These are phyloP conservation scores for Mycena metata DNA, from an alignment of 768 basidiomycete species.

Conservation along the genomic window DNA sequence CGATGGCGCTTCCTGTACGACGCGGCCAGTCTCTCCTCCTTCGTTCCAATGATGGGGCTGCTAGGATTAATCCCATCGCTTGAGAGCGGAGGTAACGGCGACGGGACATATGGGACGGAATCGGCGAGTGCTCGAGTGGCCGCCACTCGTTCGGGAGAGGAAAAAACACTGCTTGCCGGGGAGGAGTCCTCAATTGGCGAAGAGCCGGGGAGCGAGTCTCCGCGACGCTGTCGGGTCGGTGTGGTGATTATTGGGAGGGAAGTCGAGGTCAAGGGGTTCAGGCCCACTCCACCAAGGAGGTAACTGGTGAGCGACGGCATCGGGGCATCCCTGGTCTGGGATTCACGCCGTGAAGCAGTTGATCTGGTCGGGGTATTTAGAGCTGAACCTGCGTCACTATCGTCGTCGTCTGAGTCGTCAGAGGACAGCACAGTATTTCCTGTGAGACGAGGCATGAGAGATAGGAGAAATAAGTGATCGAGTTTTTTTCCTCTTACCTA, in stretches of 20 bases:
- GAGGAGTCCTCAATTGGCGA: neutral
- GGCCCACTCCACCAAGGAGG: neutral
- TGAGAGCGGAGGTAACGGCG: no score
- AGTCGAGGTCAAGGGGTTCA: neutral
- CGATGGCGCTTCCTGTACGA: neutral
- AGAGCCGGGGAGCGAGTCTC: neutral
- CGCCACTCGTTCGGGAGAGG: no score
- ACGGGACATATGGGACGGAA: no score
- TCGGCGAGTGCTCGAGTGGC: no score
- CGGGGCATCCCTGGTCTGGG: neutral
- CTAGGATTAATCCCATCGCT: no score
- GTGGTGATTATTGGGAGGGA: neutral
- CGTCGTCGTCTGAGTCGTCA: neutral
- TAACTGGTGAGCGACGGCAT: neutral
- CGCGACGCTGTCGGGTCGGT: neutral
- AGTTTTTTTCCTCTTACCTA: conserved; percentile 12
- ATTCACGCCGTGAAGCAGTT: neutral
- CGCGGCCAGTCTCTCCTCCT: conserved; percentile 4
- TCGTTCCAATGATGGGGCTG: neutral
- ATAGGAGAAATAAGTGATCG: conserved; percentile 6
- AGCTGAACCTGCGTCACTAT: no score
- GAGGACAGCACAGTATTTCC: neutral
- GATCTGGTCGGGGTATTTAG: neutral
- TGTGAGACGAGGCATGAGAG: neutral
- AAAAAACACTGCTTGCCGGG: neutral